Base-by-base conservation (phyloP, 495 filamentous ascomycete genomes). In the Talaromyces ruber region DNA sequence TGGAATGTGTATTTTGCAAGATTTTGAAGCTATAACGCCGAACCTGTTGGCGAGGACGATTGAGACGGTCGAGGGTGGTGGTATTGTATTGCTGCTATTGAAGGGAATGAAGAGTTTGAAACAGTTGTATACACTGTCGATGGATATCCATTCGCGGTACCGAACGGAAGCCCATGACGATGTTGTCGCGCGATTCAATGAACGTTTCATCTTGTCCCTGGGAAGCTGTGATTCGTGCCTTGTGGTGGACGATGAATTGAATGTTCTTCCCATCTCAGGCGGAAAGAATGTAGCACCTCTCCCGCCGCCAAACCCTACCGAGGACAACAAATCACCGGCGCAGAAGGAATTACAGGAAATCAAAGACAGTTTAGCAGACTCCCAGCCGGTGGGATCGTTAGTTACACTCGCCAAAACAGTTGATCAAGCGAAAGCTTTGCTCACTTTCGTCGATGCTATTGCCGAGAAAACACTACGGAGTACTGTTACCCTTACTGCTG, bases 21-120 rank as follows among this genome's bases (percentile, higher is more conserved):
- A 99, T 64, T 99, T 99, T 67, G 95, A 99, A 70, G 95, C 92
- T 26, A 87, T 99, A 62, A 99, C 94, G 6, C 95, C 95, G 28
- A 99, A 99, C 69, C 80, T 97, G 62, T 83, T 99, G 22, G 95
- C 95, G 1, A 81, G 93, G 51, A 98, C 94, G 3, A 89, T 99
- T 65, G 95, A 99, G 74, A 98, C 95, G 0, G 95, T 99, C 22
- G 94, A 99, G 70, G 95, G 95, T 65, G 95, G 95, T 60, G 95
- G 95, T 28, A 74, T 98, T 67, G 93, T 98, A 0, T 73, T 99
- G 21, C 74, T 99, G 62, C 80, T 99, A 32, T 73, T 99, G 34
- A 98, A 97, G 77, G 90, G 93, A 64, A 97, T 99, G 93, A 94
- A 81, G 66, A 97, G 92, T 72, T 76, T 99, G 76, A 97, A 97